A percentile compares a stretch with the other conserved stretches of the same genome.
Evolutionary conservation across 106 monocot genomes (phyloP).

Genomic region (Hemerocallis citrina): DNA sequence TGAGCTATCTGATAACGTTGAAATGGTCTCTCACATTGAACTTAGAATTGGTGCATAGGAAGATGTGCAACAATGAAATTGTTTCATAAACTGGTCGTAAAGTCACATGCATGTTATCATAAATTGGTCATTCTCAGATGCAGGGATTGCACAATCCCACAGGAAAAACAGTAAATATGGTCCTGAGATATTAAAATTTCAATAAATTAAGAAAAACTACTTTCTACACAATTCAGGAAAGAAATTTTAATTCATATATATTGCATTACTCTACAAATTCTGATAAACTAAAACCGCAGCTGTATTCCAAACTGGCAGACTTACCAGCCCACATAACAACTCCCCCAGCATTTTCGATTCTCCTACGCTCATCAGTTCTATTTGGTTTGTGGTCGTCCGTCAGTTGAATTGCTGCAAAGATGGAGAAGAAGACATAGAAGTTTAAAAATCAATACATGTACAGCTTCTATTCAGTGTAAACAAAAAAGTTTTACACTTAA

Average conservation of each 20-base stretch:
- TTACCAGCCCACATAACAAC: slow-evolving; percentile 86
- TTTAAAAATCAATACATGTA: not conserved
- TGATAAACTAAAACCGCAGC: not conserved
- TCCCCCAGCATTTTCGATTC: slow-evolving; percentile 91
- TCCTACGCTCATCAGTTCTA: slow-evolving; percentile 78
- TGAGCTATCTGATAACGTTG: not conserved
- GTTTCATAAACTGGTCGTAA: not conserved
- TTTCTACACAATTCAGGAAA: not conserved
- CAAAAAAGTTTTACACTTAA: not conserved
- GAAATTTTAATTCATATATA: not conserved
- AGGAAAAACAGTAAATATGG: not conserved
- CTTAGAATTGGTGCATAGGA: not conserved
- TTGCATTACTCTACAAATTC: not conserved
- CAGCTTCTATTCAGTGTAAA: not conserved
- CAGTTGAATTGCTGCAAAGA: slow-evolving; percentile 47
- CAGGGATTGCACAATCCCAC: not conserved
- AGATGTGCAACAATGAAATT: not conserved
- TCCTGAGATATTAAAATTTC: not conserved
- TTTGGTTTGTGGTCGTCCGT: slow-evolving; percentile 93
- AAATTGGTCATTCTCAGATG: not conserved
- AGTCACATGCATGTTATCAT: not conserved
- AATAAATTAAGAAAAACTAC: not conserved
- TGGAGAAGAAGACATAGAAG: slow-evolving; percentile 1
- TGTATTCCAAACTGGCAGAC: not conserved
- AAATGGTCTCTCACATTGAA: not conserved